Evolutionary conservation across 2,329 filamentous ascomycete species (phyloP), one percentile per base, ranked within the genome.

Genomic region (Hypoxylon sp.): DNA sequence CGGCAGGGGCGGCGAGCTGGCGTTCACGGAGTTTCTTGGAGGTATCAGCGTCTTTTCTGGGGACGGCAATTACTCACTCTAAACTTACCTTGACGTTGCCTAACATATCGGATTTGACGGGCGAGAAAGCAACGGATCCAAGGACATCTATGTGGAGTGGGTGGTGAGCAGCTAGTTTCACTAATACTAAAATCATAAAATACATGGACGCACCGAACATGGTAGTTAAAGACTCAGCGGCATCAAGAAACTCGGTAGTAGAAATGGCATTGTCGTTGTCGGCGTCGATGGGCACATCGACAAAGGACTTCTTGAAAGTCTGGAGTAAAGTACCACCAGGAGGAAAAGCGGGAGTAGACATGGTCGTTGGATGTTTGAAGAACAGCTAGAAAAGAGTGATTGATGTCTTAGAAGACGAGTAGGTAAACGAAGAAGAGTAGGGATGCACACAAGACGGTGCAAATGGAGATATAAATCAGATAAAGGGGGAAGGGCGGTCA

Each of bases 241-340:
- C 96, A 73, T 97, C 92, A 71, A 98, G 91, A 82, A 98, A 99
- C 80, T 97, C 90, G 64, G 88, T 88, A 51, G 96, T 98, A 60
- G 89, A 83, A 77, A 98, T 90, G 68, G 90, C 92, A 84, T 94
- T 91, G 82, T 90, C 90, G 74, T 92, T 91, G 74, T 87, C 86
- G 69, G 87, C 85, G 76, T 94, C 88, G 75, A 97, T 82, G 13
- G 92, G 90, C 60, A 98, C 95, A 75, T 95, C 89, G 71, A 87
- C 86, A 84, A 97, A 99, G 76, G 92, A 95, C 80, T 87, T 87
- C 85, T 92, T 92, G 81, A 97, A 87, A 75, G 90, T 92, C 79
- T 97, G 90, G 82, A 98, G 91, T 85, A 94, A 94, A 76, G 94
- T 97, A 76, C 88, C 87, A 73, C 89, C 91, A 53, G 88, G 81